These are phyloP conservation scores for Kurtzmaniella fragi DNA, from an alignment of 805 yeast genomes.

Conservation along the genomic window DNA sequence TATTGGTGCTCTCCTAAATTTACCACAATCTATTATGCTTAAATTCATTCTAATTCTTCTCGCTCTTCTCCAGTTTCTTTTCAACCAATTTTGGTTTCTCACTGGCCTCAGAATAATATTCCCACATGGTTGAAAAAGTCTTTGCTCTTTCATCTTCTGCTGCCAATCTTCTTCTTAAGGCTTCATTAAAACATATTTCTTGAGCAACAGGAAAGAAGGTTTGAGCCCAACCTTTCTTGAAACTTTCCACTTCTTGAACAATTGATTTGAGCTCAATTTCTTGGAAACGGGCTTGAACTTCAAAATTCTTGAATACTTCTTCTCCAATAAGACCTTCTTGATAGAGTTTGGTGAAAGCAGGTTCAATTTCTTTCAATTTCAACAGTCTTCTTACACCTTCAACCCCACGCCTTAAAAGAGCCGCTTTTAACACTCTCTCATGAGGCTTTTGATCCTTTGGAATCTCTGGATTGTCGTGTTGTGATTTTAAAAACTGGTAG, in stretches of 20 bases:
- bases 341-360: constrained; percentile 63
- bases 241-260: constrained; percentile 65
- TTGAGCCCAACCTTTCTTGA: constrained; percentile 78
- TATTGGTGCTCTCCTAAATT: too few species aligned
- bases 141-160: constrained; percentile 39
- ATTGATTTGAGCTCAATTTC: constrained; percentile 78
- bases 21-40: not conserved
- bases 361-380: constrained; percentile 74
- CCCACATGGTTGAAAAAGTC: constrained; percentile 32
- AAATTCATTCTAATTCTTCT: constrained; percentile 3
- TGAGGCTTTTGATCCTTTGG: constrained; percentile 53
- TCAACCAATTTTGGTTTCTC: constrained; percentile 7
- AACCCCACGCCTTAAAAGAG: constrained; percentile 59
- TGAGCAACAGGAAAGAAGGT: constrained; percentile 72
- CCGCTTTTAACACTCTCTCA: constrained; percentile 67
- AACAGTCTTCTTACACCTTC: constrained; percentile 83
- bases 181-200: constrained; percentile 90
- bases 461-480: constrained; percentile 33
- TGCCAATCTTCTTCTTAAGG: constrained; percentile 68
- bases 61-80: constrained; percentile 3
- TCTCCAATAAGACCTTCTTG: constrained; percentile 91
- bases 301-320: constrained; percentile 75
- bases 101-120: constrained; percentile 16
- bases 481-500: constrained; percentile 53
- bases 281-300: constrained; percentile 69